phyloP scores from a whole-genome alignment of 2,329 filamentous ascomycete species.

The Coniochaeta sp. region DNA sequence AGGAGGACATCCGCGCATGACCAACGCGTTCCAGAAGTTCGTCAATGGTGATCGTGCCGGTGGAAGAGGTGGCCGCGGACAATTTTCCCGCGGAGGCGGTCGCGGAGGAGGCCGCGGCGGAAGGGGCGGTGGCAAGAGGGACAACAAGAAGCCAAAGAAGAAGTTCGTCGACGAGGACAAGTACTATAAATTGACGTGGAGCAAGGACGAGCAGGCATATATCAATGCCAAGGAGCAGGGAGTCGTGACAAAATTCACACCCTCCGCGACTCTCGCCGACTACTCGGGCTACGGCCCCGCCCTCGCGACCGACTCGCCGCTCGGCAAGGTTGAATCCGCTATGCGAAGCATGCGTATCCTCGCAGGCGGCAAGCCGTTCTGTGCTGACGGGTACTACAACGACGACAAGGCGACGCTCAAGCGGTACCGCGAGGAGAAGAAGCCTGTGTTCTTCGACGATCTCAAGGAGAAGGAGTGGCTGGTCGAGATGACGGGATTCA shows the following conservation, averaged over 20 bases:
- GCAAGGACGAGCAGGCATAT: slow-evolving; percentile 15
- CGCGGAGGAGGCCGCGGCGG: not conserved
- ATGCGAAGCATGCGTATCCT: slow-evolving; percentile 30
- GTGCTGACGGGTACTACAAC: slow-evolving; percentile 16
- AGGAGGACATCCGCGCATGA: not conserved
- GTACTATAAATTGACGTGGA: slow-evolving; percentile 9
- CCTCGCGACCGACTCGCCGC: slow-evolving; percentile 21
- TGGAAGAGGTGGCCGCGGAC: not conserved
- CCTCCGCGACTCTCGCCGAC: slow-evolving; percentile 21
- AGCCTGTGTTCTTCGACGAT: slow-evolving; percentile 30
- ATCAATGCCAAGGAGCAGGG: slow-evolving; percentile 21
- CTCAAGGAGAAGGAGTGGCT: slow-evolving; percentile 22
- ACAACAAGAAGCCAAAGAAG: slow-evolving; percentile 4
- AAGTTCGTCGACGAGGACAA: slow-evolving; percentile 3
- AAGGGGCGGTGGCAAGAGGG: not conserved
- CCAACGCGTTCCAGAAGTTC: not conserved
- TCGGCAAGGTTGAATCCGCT: slow-evolving; percentile 24
- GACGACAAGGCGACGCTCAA: slow-evolving; percentile 11
- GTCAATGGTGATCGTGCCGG: not conserved
- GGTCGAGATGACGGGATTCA: not conserved
- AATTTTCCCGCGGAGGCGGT: not conserved
- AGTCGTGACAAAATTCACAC: slow-evolving; percentile 20
- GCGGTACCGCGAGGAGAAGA: slow-evolving; percentile 14
- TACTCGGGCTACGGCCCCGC: slow-evolving; percentile 30
- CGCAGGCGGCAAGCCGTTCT: slow-evolving; percentile 26